These are phyloP conservation scores for Tetrapisispora pingtungensis DNA, from an alignment of 805 yeast species.

Conservation along the genomic window DNA sequence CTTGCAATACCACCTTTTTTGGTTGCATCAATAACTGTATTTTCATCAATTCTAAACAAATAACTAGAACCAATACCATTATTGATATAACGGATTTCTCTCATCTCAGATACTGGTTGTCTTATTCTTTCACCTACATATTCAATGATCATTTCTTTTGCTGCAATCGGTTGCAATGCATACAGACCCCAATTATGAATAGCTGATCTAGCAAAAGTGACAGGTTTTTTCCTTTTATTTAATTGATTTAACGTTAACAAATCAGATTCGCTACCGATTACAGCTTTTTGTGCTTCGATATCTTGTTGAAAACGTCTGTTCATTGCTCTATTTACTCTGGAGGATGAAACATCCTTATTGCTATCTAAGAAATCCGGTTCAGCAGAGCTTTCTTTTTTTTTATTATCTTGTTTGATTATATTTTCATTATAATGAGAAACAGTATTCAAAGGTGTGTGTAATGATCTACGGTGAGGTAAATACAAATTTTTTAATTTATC, in stretches of 20 bases:
- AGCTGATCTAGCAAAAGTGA: conserved; percentile 92
- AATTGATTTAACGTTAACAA: conserved; percentile 75
- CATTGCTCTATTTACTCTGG: conserved; percentile 77
- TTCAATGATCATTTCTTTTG: conserved; percentile 94
- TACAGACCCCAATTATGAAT: conserved; percentile 98
- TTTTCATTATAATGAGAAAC: conserved; percentile 52
- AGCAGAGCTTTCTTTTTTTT: conserved; percentile 12
- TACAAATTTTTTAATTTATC: conserved; percentile 67
- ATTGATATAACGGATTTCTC: conserved; percentile 75
- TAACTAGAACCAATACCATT: conserved; percentile 95
- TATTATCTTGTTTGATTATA: conserved; percentile 9
- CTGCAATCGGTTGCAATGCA: conserved; percentile 92
- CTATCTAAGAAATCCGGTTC: conserved; percentile 12
- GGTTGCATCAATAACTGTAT: conserved; percentile 93
- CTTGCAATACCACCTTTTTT: conserved; percentile 96
- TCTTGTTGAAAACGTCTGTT: conserved; percentile 86
- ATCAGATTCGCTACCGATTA: conserved; percentile 74
- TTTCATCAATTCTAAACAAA: conserved; percentile 84
- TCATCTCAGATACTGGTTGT: conserved; percentile 86
- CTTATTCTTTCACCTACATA: conserved; percentile 93
- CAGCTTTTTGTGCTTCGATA: conserved; percentile 67
- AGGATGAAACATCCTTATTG: conserved; percentile 43
- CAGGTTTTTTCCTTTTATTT: conserved; percentile 84
- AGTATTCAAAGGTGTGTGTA: conserved; percentile 61
- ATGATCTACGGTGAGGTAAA: conserved; percentile 69